phyloP scores from a whole-genome alignment of 306 rosid genomes.

The Aeschynomene evenia region DNA sequence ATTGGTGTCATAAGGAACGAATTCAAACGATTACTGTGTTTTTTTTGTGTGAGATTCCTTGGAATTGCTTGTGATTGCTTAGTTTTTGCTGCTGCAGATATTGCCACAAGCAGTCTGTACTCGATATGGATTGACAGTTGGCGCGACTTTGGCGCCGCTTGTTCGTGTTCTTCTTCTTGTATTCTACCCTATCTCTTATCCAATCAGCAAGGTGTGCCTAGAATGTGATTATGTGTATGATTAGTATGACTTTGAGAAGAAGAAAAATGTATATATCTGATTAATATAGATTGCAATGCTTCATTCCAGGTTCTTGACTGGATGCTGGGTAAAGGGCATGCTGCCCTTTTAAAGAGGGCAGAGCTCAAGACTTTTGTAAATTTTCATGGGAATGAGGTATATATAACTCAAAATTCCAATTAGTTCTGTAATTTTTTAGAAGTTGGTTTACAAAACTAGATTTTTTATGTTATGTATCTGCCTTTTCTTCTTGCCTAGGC shows the following conservation, averaged over 20 bases:
- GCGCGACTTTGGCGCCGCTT: slow-evolving; percentile 85
- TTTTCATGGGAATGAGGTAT: slow-evolving; percentile 98
- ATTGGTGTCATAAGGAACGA: neutral
- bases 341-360: slow-evolving; percentile 91
- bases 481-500: slow-evolving; percentile 58
- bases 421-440: slow-evolving; percentile 8
- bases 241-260: neutral
- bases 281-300: slow-evolving; percentile 25
- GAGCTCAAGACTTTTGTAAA: slow-evolving; percentile 94
- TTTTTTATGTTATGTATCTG: slow-evolving; percentile 8
- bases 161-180: slow-evolving; percentile 79
- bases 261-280: neutral
- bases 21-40: neutral
- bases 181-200: slow-evolving; percentile 83
- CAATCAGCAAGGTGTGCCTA: slow-evolving; percentile 84
- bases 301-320: slow-evolving; percentile 90
- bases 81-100: slow-evolving; percentile 50
- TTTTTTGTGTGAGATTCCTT: slow-evolving; percentile 24
- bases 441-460: neutral
- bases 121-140: slow-evolving; percentile 84
- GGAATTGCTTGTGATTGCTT: slow-evolving; percentile 1
- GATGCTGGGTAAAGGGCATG: slow-evolving; percentile 97
- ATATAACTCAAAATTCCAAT: slow-evolving; percentile 13
- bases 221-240: neutral
- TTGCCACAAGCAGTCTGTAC: slow-evolving; percentile 94